Evolutionary conservation across 2,329 filamentous ascomycete genomes (phyloP), one percentile per base, ranked within the genome.

Genomic region (Leptosphaerulina australis): DNA sequence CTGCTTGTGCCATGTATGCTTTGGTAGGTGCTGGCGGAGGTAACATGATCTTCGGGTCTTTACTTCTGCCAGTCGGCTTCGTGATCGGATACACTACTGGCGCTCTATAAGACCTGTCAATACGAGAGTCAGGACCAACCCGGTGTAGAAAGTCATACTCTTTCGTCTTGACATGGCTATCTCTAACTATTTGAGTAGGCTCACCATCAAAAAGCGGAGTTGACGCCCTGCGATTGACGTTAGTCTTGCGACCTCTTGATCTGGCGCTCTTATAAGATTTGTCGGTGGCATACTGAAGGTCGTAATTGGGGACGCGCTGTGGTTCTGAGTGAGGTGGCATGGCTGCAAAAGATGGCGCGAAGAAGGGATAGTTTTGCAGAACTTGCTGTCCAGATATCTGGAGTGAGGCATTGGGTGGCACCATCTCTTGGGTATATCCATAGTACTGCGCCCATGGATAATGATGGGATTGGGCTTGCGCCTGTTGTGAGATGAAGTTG

Each of bases 1-100:
- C 67, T 2, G 88, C 78, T 43, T 80, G 79, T 3, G 66, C 44
- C n/a, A 90, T 75, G 72, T 95, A 95, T 36, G 72, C 66, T 0
- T 72, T 35, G 1, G 81, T 81, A 0, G 89, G 84, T 0, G 80
- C 65, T 0, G 90, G 90, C 18, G 86, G 71, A 41, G 79, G 55
- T 67, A 76, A 50, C 58, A 62, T 63, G 18, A 67, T 67, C 47
- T 70, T 71, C 4, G 59, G 44, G 5, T 66, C 56, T 18, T 44
- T 60, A 18, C 59, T 55, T 35, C 58, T 62, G 20, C 60, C 59
- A 11, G 34, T 47, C 8, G 29, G 35, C 15, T 53, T 48, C 3
- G 44, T 18, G 1, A 47, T 31, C 26, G 53, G 25, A 2, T 49
- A 29, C 9, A 24, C 35, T 17, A 36, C 34, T 6, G 53, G 17